phyloP scores from a whole-genome alignment of 768 basidiomycete species.

The Leucocoprinus leucothites region DNA sequence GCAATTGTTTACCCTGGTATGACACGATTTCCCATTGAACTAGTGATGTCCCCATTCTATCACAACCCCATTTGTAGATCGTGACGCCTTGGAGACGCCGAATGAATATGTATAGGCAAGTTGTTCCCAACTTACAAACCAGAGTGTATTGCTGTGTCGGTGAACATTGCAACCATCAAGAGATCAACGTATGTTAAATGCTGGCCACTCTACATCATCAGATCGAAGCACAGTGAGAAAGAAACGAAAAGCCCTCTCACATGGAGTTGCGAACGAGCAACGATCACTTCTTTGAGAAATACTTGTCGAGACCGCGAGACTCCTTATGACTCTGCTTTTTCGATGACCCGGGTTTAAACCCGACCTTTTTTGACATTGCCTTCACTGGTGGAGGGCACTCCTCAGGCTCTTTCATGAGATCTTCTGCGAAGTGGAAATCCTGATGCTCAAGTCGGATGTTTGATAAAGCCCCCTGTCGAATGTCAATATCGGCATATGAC shows the following conservation, averaged over 20 bases:
- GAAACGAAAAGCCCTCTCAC: neutral
- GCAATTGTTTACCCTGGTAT: constrained; percentile 5
- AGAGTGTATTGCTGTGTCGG: neutral
- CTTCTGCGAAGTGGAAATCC: constrained; percentile 88
- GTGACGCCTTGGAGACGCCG: constrained; percentile 6
- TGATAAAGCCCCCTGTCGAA: constrained; percentile 33
- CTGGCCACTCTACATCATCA: constrained; percentile 2
- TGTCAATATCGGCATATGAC: constrained; percentile 23
- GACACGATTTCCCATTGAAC: constrained; percentile 5
- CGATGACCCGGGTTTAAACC: constrained; percentile 16
- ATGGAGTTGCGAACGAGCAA: neutral
- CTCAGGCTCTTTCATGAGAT: constrained; percentile 51
- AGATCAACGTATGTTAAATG: neutral
- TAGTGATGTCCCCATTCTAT: neutral
- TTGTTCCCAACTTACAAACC: neutral
- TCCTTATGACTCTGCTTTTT: constrained; percentile 30
- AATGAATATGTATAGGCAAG: neutral
- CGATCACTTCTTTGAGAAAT: constrained; percentile 31
- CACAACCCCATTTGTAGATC: constrained; percentile 1
- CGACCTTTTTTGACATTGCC: constrained; percentile 11
- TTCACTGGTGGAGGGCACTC: constrained; percentile 14
- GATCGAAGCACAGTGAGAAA: neutral
- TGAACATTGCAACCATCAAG: constrained; percentile 6
- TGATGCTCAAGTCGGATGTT: constrained; percentile 67
- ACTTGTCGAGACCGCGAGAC: constrained; percentile 36